Evolutionary conservation across 768 basidiomycete species (phyloP), one percentile per base, ranked within the genome.

Genomic region (Trametes cinnabarina): DNA sequence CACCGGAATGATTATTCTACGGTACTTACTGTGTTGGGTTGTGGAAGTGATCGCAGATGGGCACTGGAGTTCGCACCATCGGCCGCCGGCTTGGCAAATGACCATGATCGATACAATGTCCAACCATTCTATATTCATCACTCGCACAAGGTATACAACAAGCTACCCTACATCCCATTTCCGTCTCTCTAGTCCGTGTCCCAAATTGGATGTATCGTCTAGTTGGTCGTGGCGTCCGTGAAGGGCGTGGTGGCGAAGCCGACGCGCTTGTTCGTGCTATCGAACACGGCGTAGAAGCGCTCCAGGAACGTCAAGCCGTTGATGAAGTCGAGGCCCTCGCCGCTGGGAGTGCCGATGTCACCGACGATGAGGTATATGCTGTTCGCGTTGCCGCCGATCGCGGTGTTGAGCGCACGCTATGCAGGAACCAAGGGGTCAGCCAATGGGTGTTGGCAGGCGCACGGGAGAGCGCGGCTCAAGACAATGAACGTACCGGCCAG

Each of bases 221-320:
- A 79, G 67, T 79, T 76, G 17, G 68, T 69, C 17, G 66, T 80
- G 3, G 83, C 76, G 15, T 63, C 58, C 0, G 86, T 86, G 69
- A 74, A 81, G 56, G 68, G 67, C 35, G 63, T 85, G 26, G 75
- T 80, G 6, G 85, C 83, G 56, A 86, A 74, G 19, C 85, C 84
- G 55, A 86, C 76, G 17, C 74, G 81, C 47, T 68, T 71, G 73
- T 83, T 82, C 42, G 76, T 68, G 43, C 85, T 83, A 66, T 88
- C 86, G 65, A 73, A 87, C 35, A 86, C 85, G 28, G 80, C 75
- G 73, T 87, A 87, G 78, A 83, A 87, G 15, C 86, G 82, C 70
- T 82, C 77, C 25, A 85, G 73, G 76, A 82, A 85, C 4, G 70
- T 63, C 65, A 73, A 75, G 17, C 83, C 81, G 68, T 82, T 77